These are phyloP conservation scores for Chlorella vulgaris DNA, from an alignment of 139 green algal species.

Conservation along the genomic window DNA sequence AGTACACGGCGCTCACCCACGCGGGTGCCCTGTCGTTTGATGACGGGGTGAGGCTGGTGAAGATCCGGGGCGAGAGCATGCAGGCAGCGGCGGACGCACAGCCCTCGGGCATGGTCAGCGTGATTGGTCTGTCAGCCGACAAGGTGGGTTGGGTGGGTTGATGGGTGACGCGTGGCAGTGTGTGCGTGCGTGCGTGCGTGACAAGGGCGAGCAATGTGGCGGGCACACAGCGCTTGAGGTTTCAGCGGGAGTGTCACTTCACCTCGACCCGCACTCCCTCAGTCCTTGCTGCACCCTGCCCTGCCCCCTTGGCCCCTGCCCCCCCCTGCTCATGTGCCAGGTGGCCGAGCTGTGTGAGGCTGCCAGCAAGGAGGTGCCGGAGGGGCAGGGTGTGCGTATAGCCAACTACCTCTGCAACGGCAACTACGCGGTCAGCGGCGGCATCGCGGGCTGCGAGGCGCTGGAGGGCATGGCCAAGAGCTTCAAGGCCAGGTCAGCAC, in stretches of 20 bases:
- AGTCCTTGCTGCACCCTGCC: background rate
- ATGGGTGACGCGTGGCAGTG: background rate
- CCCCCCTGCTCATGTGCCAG: constrained; percentile 18
- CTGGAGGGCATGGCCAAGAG: constrained; percentile 50
- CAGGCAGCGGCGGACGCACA: constrained; percentile 94
- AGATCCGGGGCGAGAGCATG: constrained; percentile 97
- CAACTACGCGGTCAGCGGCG: constrained; percentile 97
- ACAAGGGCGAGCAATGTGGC: background rate
- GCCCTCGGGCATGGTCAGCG: constrained; percentile 89
- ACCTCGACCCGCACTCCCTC: no score
- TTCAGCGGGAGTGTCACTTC: no score
- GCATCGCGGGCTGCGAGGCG: constrained; percentile 85
- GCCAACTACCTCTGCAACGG: constrained; percentile 98
- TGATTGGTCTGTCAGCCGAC: constrained; percentile 92
- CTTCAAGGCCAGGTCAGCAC: constrained; percentile 46
- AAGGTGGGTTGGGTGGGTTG: constrained; percentile 66
- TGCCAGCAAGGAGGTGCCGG: constrained; percentile 76
- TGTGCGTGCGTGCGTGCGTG: background rate
- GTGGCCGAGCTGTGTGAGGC: constrained; percentile 84
- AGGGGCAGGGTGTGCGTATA: constrained; percentile 84
- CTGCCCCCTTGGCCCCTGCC: background rate
- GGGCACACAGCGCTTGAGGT: no score
- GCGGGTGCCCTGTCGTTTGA: constrained; percentile 86
- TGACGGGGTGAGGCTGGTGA: constrained; percentile 94
- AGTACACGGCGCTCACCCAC: constrained; percentile 98